Conservation (phyloP, 495 filamentous ascomycete species). For the Thermochaetoides thermophila region DNA sequence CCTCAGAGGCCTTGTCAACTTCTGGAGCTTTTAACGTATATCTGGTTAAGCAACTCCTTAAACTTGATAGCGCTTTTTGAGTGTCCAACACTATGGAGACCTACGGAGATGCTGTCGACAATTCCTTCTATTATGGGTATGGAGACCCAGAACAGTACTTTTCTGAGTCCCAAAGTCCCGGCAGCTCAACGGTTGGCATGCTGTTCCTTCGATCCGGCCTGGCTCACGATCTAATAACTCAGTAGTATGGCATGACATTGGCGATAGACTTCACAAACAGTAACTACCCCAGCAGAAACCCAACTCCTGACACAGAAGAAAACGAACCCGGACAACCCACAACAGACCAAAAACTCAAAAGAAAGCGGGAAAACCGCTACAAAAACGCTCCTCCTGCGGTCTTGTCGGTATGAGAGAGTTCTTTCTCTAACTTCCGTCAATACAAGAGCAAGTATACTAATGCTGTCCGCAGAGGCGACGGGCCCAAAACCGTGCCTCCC, state of each 20-base stretch:
- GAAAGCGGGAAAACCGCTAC: slow-evolving; percentile 35
- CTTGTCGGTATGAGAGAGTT: slow-evolving; percentile 24
- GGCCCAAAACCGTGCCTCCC: slow-evolving; percentile 45
- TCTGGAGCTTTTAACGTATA: no score
- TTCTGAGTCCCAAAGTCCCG: slow-evolving; percentile 28
- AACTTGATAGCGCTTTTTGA: no score
- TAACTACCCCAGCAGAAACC: slow-evolving; percentile 19
- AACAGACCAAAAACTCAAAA: slow-evolving; percentile 24
- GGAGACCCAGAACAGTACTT: slow-evolving; percentile 26
- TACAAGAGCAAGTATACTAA: slow-evolving; percentile 8
- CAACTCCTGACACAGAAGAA: slow-evolving; percentile 24
- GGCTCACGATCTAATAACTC: no score
- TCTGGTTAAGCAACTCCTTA: no score
- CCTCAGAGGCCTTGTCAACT: no score
- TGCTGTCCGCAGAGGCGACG: slow-evolving; percentile 30
- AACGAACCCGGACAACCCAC: slow-evolving; percentile 25
- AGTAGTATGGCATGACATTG: slow-evolving; percentile 23
- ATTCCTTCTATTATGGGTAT: slow-evolving; percentile 22
- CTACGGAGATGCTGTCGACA: slow-evolving; percentile 15
- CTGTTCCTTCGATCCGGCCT: no score
- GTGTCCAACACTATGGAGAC: slow-evolving; percentile 15
- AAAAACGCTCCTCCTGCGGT: slow-evolving; percentile 35
- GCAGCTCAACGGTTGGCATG: slow-evolving; percentile 25
- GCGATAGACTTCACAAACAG: slow-evolving; percentile 13
- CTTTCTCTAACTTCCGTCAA: background rate